Conservation (phyloP, 2,329 filamentous ascomycete species). For the Sporothrix variecibatus region DNA sequence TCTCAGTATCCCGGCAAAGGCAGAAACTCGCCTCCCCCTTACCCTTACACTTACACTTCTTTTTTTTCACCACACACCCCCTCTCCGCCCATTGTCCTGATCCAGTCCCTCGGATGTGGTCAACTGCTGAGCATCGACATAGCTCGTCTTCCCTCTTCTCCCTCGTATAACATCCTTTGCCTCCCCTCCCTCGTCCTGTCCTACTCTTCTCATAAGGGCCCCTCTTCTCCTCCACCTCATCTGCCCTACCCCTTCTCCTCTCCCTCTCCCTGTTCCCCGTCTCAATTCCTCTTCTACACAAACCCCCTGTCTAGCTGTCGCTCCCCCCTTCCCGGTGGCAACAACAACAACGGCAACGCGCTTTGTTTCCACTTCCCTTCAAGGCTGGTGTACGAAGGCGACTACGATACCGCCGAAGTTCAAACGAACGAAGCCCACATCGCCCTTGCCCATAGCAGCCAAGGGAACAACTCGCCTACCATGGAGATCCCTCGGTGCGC, state of each 20-base stretch:
- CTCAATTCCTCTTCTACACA: neutral
- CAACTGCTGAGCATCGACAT: slow-evolving; percentile 10
- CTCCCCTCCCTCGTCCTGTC: neutral
- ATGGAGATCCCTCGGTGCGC: slow-evolving; percentile 32
- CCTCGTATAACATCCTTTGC: slow-evolving; percentile 8
- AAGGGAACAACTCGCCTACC: neutral
- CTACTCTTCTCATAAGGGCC: neutral
- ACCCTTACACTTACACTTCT: slow-evolving; percentile 5
- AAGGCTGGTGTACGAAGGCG: slow-evolving; percentile 15
- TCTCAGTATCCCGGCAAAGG: neutral
- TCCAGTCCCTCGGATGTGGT: slow-evolving; percentile 21
- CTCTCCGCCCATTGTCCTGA: slow-evolving; percentile 8
- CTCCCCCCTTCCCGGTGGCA: slow-evolving; percentile 15
- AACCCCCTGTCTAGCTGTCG: slow-evolving; percentile 26
- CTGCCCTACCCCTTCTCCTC: neutral
- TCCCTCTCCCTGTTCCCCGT: neutral
- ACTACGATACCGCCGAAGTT: neutral
- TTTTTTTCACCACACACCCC: neutral
- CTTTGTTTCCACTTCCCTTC: slow-evolving; percentile 10
- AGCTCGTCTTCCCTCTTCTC: neutral
- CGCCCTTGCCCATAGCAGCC: neutral
- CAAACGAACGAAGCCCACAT: slow-evolving; percentile 5
- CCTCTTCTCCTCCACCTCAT: neutral
- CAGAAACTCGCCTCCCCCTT: slow-evolving; percentile 5
- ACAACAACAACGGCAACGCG: neutral